Base-by-base conservation (phyloP, 345 rosid genomes). In the Carallia brachiata region DNA sequence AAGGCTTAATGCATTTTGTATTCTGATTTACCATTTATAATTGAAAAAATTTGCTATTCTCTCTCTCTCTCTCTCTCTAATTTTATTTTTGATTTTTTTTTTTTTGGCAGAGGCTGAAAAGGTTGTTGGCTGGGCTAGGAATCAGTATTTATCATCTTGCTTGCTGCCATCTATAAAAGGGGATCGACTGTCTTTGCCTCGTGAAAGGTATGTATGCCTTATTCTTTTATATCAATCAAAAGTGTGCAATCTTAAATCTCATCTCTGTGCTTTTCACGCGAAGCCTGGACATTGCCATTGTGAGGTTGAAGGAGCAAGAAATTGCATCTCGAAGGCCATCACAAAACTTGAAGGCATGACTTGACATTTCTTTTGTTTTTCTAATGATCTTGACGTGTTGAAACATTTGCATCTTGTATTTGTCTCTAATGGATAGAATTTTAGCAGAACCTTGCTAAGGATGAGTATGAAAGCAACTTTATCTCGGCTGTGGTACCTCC, bases 101-200 rank as follows among this genome's bases (percentile, higher is more conserved):
- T 76, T 69, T 10, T 72, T 27, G 75, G 61, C 87, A 95, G 99
- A 87, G 82, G 92, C 97, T 73, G 98, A 90, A 81, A 95, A 90
- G 78, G 82, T 92, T 70, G 84, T 92, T 73, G 99, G 99, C 71
- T 92, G 97, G 99, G 97, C 99, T 2, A 90, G 82, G 85, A 95
- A 95, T 81, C 96, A 90, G 69, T 83, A 90, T 69, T 69, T 95
- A 66, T 86, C 97, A 50, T 83, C 88, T 67, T 90, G 96, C 77
- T 30, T 68, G 19, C 77, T 57, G 61, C 99, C 97, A 76, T 75
- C 70, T 27, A 53, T 95, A 73, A 87, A 84, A 80, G 98, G 92
- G 50, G 90, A 81, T 55, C 82, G 87, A 59, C 74, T 95, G 78
- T 73, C 71, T 77, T 78, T 95, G 34, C 99, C 99, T 69, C 87